Percentiles rank a stretch among this genome's conserved stretches.
These are phyloP conservation scores for Acacia concinna DNA, from an alignment of 331 rosid genomes.

Conservation along the genomic window DNA sequence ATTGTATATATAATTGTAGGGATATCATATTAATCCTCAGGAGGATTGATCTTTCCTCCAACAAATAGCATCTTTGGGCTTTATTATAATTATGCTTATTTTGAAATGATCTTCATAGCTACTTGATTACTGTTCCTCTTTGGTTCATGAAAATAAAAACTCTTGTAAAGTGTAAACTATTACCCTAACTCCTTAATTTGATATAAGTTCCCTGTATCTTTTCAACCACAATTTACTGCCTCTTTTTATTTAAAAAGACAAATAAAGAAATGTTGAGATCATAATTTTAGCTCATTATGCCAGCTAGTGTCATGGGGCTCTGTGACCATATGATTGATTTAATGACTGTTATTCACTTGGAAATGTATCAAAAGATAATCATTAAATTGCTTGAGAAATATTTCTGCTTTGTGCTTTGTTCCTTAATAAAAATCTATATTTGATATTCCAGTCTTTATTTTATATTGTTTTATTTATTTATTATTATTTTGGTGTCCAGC, in stretches of 20 bases:
- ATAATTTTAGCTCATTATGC: not conserved
- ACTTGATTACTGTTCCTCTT: not conserved
- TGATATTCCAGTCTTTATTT: not conserved
- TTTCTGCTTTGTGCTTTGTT: not conserved
- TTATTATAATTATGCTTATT: not conserved
- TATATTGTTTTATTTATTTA: not conserved
- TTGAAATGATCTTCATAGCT: not conserved
- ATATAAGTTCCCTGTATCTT: not conserved
- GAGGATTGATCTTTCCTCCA: not conserved
- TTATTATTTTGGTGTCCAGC: not conserved
- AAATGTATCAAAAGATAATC: not conserved
- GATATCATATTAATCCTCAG: not conserved
- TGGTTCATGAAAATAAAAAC: not conserved
- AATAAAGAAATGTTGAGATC: not conserved
- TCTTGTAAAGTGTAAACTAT: not conserved
- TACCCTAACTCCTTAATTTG: not conserved
- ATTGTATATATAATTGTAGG: not conserved
- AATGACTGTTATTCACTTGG: not conserved
- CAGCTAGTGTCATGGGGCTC: not conserved
- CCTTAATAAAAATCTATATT: not conserved
- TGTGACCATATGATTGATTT: slow-evolving; percentile 3
- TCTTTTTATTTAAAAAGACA: not conserved
- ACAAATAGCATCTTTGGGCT: not conserved
- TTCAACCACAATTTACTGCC: not conserved
- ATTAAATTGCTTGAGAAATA: not conserved